A percentile compares a stretch with the other conserved stretches of the same genome.
Conservation (phyloP, 495 filamentous ascomycete genomes). For the Penicillium robsamsonii region DNA sequence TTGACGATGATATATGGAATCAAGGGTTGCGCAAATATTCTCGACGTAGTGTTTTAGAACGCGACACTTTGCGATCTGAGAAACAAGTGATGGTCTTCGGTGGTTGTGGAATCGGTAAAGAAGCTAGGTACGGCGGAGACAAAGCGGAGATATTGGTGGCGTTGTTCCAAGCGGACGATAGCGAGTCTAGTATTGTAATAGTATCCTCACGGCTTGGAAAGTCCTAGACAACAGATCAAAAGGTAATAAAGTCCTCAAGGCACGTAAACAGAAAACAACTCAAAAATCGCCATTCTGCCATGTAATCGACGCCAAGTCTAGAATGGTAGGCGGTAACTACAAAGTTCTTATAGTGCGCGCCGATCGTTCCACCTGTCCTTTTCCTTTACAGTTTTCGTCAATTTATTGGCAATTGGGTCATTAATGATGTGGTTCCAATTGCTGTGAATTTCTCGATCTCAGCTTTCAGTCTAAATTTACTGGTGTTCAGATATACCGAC, state of each 20-base stretch:
- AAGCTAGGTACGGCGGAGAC: constrained; percentile 2
- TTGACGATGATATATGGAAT: not conserved
- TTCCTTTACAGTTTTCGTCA: not conserved
- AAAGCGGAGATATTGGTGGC: not conserved
- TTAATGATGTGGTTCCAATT: constrained; percentile 12
- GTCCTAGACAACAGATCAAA: not conserved
- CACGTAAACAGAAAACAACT: constrained; percentile 3
- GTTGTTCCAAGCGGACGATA: not conserved
- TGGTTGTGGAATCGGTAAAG: not conserved
- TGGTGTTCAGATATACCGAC: not conserved
- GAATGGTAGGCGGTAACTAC: constrained; percentile 6
- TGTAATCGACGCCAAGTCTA: not conserved
- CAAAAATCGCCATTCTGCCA: constrained; percentile 13
- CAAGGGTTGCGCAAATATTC: not conserved
- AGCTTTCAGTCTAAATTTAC: not conserved
- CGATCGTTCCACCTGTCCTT: constrained; percentile 8
- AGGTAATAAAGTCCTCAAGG: not conserved
- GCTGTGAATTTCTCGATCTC: not conserved
- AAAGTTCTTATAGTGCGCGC: constrained; percentile 3
- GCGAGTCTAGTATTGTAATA: not conserved
- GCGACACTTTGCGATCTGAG: not conserved
- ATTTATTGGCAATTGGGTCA: constrained; percentile 7
- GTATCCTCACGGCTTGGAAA: not conserved
- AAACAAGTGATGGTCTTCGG: not conserved
- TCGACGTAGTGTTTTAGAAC: not conserved